These are phyloP conservation scores for Adansonia gregorii DNA, from an alignment of 441 rosid species.

Conservation along the genomic window DNA sequence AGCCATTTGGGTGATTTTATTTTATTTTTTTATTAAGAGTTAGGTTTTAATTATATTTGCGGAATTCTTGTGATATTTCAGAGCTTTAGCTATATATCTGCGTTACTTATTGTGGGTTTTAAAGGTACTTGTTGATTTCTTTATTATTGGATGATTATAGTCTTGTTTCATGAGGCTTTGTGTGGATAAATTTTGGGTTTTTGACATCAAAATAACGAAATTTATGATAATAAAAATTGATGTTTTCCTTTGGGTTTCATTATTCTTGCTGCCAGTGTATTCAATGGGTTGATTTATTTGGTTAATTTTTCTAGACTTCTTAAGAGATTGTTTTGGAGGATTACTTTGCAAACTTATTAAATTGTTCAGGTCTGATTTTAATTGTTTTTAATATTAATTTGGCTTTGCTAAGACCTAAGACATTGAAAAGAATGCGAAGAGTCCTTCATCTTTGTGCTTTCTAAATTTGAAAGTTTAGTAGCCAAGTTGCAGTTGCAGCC, in stretches of 20 bases:
- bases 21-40: not conserved
- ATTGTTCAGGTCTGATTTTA: slow-evolving; percentile 5
- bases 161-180: not conserved
- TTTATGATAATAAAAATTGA: not conserved
- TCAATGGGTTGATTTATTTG: not conserved
- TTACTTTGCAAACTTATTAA: not conserved
- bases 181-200: not conserved
- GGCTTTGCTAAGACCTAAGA: not conserved
- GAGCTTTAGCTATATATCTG: not conserved
- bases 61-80: not conserved
- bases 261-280: not conserved
- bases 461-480: not conserved
- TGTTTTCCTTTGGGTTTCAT: not conserved
- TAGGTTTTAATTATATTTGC: slow-evolving; percentile 6
- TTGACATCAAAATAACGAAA: slow-evolving; percentile 11
- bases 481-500: not conserved
- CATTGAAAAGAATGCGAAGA: not conserved
- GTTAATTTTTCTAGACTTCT: not conserved
- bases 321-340: not conserved
- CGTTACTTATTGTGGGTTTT: not conserved
- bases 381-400: not conserved
- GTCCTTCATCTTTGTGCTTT: not conserved
- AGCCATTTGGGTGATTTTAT: slow-evolving; percentile 15
- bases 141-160: slow-evolving; percentile 10
- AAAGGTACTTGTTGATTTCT: not conserved